These are phyloP conservation scores for Ganoderma boninense DNA, from an alignment of 1,284 basidiomycete species.

Conservation along the genomic window DNA sequence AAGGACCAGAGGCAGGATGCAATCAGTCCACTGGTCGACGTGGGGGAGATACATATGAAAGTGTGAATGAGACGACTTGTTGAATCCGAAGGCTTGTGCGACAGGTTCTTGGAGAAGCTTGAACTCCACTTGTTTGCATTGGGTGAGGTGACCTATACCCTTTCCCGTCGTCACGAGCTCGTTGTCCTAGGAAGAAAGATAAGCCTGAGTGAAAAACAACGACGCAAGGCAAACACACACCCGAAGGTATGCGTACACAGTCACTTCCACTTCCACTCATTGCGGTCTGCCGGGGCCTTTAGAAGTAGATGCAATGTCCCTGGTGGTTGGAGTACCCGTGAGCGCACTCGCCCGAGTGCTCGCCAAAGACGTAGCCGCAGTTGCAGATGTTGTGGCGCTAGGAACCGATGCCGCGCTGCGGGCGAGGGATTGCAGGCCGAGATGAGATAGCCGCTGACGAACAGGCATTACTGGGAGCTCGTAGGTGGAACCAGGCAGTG, in stretches of 20 bases:
- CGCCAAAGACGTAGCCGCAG: no score
- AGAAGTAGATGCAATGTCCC: no score
- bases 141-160: neutral
- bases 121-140: neutral
- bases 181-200: neutral
- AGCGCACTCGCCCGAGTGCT: no score
- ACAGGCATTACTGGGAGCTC: neutral
- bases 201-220: no score
- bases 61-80: no score
- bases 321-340: no score
- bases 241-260: neutral
- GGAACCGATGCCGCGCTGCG: no score
- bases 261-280: neutral
- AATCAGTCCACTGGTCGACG: neutral
- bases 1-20: neutral
- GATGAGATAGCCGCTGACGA: neutral
- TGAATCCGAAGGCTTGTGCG: neutral
- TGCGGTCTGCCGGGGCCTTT: neutral
- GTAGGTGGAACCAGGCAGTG: neutral
- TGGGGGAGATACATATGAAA: neutral
- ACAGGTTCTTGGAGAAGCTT: neutral
- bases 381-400: no score
- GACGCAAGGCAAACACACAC: neutral
- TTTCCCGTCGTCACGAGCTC: neutral
- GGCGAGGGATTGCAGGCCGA: neutral